Percentiles rank a stretch among this genome's conserved stretches.
Evolutionary conservation across 805 yeast genomes (phyloP).

Genomic region (Saturnispora ahearnii): DNA sequence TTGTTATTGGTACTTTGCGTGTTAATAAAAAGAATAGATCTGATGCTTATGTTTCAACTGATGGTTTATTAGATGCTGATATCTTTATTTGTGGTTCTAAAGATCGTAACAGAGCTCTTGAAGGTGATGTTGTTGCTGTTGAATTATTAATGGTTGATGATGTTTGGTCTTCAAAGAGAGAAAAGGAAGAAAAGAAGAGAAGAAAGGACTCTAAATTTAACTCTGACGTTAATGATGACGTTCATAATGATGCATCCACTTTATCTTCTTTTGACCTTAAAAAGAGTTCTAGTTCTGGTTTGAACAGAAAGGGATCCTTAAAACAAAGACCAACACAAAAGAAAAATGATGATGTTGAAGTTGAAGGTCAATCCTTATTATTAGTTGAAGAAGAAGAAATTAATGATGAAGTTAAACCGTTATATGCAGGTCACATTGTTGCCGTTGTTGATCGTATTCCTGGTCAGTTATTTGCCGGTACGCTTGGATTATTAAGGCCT

Average conservation of each 20-base stretch:
- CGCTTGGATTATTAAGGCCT: slow-evolving; percentile 87
- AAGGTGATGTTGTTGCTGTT: slow-evolving; percentile 94
- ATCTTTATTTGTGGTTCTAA: slow-evolving; percentile 97
- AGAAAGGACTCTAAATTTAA: slow-evolving; percentile 34
- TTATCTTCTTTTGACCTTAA: slow-evolving; percentile 18
- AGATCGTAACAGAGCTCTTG: slow-evolving; percentile 94
- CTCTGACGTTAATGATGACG: slow-evolving; percentile 49
- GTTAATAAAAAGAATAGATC: slow-evolving; percentile 95
- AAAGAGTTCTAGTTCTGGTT: slow-evolving; percentile 14
- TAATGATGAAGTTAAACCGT: slow-evolving; percentile 83
- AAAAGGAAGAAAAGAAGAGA: slow-evolving; percentile 94
- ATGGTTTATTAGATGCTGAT: slow-evolving; percentile 91
- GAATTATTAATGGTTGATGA: slow-evolving; percentile 93
- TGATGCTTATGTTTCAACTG: slow-evolving; percentile 97
- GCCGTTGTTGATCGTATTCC: slow-evolving; percentile 97
- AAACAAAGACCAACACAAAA: slow-evolving; percentile 95
- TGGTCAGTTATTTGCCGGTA: slow-evolving; percentile 92
- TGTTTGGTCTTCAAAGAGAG: slow-evolving; percentile 94
- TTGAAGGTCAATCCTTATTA: slow-evolving; percentile 90
- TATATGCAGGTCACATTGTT: slow-evolving; percentile 96
- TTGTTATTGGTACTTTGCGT: slow-evolving; percentile 86
- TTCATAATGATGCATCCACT: slow-evolving; percentile 74
- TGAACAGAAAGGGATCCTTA: slow-evolving; percentile 78
- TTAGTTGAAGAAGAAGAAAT: slow-evolving; percentile 94
- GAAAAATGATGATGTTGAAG: slow-evolving; percentile 97